Conservation (phyloP, 345 rosid species). For the Cardamine chenopodiifolia region DNA sequence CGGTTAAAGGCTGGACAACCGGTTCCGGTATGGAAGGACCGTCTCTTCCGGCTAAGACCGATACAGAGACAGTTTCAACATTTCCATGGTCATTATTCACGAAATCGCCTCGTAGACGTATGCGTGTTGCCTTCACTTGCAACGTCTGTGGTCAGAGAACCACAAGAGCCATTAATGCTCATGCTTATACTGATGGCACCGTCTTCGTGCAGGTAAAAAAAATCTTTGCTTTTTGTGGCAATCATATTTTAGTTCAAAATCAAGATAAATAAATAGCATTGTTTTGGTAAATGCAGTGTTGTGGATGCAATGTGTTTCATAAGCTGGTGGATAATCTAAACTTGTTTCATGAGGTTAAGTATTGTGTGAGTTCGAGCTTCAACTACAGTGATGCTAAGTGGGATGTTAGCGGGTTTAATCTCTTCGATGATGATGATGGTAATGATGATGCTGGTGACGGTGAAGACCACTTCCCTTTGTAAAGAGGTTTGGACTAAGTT, state of each 20-base stretch:
- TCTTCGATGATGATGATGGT: slow-evolving; percentile 46
- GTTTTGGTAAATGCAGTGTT: slow-evolving; percentile 55
- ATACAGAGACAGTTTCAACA: slow-evolving; percentile 65
- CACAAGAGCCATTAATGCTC: slow-evolving; percentile 86
- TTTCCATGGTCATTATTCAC: slow-evolving; percentile 94
- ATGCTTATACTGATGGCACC: slow-evolving; percentile 91
- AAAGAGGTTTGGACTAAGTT: slow-evolving; percentile 42
- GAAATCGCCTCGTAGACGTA: slow-evolving; percentile 84
- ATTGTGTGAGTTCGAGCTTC: slow-evolving; percentile 68
- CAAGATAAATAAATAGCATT: background rate
- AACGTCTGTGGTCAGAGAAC: slow-evolving; percentile 90
- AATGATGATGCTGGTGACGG: slow-evolving; percentile 38
- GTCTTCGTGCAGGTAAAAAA: slow-evolving; percentile 79
- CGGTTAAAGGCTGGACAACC: slow-evolving; percentile 90
- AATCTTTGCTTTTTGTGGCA: background rate
- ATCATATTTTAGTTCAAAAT: background rate
- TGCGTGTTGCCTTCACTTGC: slow-evolving; percentile 96
- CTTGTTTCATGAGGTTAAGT: slow-evolving; percentile 90
- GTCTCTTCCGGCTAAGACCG: slow-evolving; percentile 59
- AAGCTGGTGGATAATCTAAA: slow-evolving; percentile 93
- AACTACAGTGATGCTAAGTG: slow-evolving; percentile 56
- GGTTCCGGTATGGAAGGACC: slow-evolving; percentile 98
- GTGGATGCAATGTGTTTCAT: slow-evolving; percentile 92
- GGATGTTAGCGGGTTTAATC: slow-evolving; percentile 65
- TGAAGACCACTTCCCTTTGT: slow-evolving; percentile 48